Conservation (phyloP, 441 rosid species). For the Eruca vesicaria region DNA sequence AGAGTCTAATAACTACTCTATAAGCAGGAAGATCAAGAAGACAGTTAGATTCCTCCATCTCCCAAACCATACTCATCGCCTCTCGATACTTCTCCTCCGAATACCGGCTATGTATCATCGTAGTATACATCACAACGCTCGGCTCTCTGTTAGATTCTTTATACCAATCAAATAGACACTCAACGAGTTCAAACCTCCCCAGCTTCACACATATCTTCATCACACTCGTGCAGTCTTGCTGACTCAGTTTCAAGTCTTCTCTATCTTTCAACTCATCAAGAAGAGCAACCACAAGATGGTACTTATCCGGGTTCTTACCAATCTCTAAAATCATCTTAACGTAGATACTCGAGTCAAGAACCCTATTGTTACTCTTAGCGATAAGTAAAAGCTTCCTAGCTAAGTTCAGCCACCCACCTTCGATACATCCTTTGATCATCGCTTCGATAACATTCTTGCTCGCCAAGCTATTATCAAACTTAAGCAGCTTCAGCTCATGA, state of each 20-base stretch:
- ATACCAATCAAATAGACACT: slow-evolving; percentile 68
- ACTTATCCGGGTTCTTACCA: slow-evolving; percentile 74
- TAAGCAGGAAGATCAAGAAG: slow-evolving; percentile 88
- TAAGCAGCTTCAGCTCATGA: slow-evolving; percentile 60
- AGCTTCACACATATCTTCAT: slow-evolving; percentile 79
- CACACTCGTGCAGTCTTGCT: slow-evolving; percentile 71
- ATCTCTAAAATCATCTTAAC: slow-evolving; percentile 73
- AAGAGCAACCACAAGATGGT: slow-evolving; percentile 45
- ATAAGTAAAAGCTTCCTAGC: slow-evolving; percentile 67
- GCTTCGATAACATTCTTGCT: slow-evolving; percentile 79
- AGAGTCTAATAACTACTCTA: slow-evolving; percentile 72
- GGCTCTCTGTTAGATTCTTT: slow-evolving; percentile 57
- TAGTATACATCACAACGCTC: slow-evolving; percentile 83
- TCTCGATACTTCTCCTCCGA: slow-evolving; percentile 62
- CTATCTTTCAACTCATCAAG: slow-evolving; percentile 70
- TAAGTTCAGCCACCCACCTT: slow-evolving; percentile 65
- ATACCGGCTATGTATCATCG: slow-evolving; percentile 69
- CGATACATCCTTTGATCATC: slow-evolving; percentile 69
- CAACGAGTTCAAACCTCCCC: slow-evolving; percentile 56
- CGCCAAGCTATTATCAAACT: slow-evolving; percentile 51
- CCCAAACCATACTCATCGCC: slow-evolving; percentile 84
- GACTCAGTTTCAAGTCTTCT: slow-evolving; percentile 63
- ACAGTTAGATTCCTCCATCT: slow-evolving; percentile 76
- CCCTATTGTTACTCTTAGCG: slow-evolving; percentile 51
- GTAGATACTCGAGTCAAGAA: slow-evolving; percentile 58